Base-by-base conservation (phyloP, 495 filamentous ascomycete species). In the Geoglossum glabrum region DNA sequence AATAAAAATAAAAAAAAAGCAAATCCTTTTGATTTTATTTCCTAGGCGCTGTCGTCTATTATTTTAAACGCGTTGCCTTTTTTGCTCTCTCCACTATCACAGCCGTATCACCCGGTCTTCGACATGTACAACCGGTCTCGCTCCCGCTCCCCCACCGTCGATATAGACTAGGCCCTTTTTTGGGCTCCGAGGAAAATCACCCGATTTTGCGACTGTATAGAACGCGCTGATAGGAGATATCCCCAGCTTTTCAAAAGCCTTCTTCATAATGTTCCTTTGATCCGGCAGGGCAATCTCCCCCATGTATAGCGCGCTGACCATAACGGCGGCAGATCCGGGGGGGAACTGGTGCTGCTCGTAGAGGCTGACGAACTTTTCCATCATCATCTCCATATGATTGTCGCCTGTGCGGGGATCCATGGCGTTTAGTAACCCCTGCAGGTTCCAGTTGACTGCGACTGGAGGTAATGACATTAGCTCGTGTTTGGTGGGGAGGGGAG, bases 401-500 rank as follows among this genome's bases (percentile, higher is more conserved):
- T 34, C 31, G 5, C 31, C 31, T 34, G 5, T 5, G 5, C 5
- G 31, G 31, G 31, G 31, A 34, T 34, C 31, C 5, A 34, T 11
- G 5, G 31, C 5, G n/a, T n/a, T n/a, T n/a, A n/a, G n/a, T n/a
- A n/a, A n/a, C n/a, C n/a, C n/a, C n/a, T n/a, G n/a, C n/a, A n/a
- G n/a, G n/a, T n/a, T n/a, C n/a, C n/a, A n/a, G n/a, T n/a, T n/a
- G n/a, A n/a, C n/a, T n/a, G n/a, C n/a, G n/a, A n/a, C n/a, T n/a
- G n/a, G n/a, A n/a, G n/a, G n/a, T n/a, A n/a, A n/a, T n/a, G n/a
- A n/a, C n/a, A n/a, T n/a, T n/a, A n/a, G n/a, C n/a, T n/a, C n/a
- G 31, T 34, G 31, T 34, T 5, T 34, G 31, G 5, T 11, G 5
- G 31, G 31, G 31, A 5, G 47, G 70, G 59, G 23, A 71, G 59